These are phyloP conservation scores for Cladosporium austrohemisphaericum DNA, from an alignment of 2,329 filamentous ascomycete genomes.

Conservation along the genomic window DNA sequence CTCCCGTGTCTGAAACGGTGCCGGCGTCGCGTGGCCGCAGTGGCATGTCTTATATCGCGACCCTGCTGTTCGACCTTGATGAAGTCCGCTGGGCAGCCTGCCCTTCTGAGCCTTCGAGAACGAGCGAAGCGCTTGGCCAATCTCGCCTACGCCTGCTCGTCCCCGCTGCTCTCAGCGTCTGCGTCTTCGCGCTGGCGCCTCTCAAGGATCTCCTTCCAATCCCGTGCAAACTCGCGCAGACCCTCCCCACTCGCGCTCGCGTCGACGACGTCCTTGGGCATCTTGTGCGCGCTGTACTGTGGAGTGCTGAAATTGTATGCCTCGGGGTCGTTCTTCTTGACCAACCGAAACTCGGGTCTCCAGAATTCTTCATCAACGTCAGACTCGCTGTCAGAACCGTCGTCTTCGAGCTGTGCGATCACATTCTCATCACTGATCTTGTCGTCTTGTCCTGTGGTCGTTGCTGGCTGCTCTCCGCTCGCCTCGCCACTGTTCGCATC, in stretches of 20 bases:
- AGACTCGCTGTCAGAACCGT: conserved; percentile 33
- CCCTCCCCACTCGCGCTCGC: conserved; percentile 59
- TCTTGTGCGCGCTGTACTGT: conserved; percentile 91
- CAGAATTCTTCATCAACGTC: conserved; percentile 55
- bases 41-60: not conserved
- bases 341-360: conserved; percentile 73
- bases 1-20: conserved; percentile 2
- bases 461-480: not conserved
- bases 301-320: conserved; percentile 81
- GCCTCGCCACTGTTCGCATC: not conserved
- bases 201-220: conserved; percentile 47
- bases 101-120: not conserved
- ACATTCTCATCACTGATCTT: conserved; percentile 6
- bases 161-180: conserved; percentile 29
- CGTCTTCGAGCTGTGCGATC: conserved; percentile 15
- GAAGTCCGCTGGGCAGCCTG: not conserved
- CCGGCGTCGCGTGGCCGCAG: conserved; percentile 5
- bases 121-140: not conserved
- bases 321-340: conserved; percentile 80
- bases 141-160: conserved; percentile 7
- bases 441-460: not conserved
- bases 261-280: conserved; percentile 87
- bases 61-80: conserved; percentile 8
- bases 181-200: conserved; percentile 37
- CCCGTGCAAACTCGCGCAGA: conserved; percentile 67